Evolutionary conservation across 2,329 filamentous ascomycete species (phyloP).

Genomic region (Talaromyces sp.): DNA sequence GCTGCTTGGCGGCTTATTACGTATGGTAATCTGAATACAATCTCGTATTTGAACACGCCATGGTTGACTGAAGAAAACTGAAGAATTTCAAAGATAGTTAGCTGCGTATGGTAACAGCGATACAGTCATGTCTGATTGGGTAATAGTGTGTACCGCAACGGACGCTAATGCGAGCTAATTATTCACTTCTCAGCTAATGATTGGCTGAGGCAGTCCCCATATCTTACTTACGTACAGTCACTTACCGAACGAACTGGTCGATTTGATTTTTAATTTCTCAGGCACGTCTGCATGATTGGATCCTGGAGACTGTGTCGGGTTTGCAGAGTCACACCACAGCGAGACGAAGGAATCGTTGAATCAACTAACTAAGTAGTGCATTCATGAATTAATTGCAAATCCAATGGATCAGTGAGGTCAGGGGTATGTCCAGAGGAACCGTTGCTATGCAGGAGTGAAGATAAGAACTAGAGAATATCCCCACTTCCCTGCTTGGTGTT

Average conservation of each 20-base stretch:
- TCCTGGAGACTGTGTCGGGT: not conserved
- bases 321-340: too few relatives aligned
- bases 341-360: too few relatives aligned
- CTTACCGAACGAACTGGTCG: not conserved
- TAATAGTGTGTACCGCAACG: not conserved
- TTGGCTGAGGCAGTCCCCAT: not conserved
- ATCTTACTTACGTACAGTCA: not conserved
- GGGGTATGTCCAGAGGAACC: too few relatives aligned
- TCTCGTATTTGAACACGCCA: not conserved
- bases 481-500: not conserved
- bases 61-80: too few relatives aligned
- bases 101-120: not conserved
- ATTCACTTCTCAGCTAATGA: not conserved
- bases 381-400: too few relatives aligned
- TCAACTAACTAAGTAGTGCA: too few relatives aligned
- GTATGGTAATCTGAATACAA: not conserved
- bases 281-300: not conserved
- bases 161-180: not conserved
- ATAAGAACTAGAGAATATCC: too few relatives aligned
- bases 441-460: too few relatives aligned
- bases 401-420: too few relatives aligned
- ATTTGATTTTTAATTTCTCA: not conserved
- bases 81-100: too few relatives aligned
- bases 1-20: not conserved
- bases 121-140: not conserved